phyloP scores from a whole-genome alignment of 257 asterid genomes.

The Nicotiana obtusifolia region DNA sequence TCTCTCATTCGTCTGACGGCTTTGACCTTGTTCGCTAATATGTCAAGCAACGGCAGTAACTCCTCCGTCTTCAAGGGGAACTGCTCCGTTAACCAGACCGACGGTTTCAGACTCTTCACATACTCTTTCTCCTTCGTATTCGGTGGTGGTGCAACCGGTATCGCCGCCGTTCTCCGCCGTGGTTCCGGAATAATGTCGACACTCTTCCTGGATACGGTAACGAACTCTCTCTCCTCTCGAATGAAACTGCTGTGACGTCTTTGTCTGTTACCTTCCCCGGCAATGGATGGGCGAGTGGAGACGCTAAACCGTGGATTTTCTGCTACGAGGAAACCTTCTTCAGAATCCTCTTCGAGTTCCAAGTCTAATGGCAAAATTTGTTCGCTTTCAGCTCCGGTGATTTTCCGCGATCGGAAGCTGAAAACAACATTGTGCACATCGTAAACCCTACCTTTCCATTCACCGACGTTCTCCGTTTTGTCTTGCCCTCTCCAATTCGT shows the following conservation, averaged over 20 bases:
- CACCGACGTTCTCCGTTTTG: constrained; percentile 67
- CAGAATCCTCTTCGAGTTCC: constrained; percentile 78
- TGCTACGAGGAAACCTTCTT: constrained; percentile 80
- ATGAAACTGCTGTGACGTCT: constrained; percentile 87
- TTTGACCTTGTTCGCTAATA: constrained; percentile 77
- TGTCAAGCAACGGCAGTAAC: constrained; percentile 83
- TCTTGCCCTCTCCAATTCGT: constrained; percentile 93
- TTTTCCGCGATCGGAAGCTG: constrained; percentile 79
- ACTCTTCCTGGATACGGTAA: constrained; percentile 74
- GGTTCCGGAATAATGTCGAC: constrained; percentile 80
- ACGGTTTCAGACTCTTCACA: constrained; percentile 67
- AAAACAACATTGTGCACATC: constrained; percentile 78
- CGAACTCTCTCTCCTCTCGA: constrained; percentile 68
- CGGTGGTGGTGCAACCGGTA: constrained; percentile 62
- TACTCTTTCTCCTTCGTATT: constrained; percentile 85
- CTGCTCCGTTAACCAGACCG: constrained; percentile 83
- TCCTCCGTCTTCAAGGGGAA: constrained; percentile 93
- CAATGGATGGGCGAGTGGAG: constrained; percentile 28
- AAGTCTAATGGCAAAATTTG: constrained; percentile 63
- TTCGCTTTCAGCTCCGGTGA: constrained; percentile 50
- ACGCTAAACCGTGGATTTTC: constrained; percentile 90
- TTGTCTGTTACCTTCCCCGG: constrained; percentile 35
- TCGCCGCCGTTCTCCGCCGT: constrained; percentile 35
- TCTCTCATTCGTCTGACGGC: constrained; percentile 93
- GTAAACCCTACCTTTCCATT: constrained; percentile 87